Evolutionary conservation across 768 basidiomycete species (phyloP), one percentile per base, ranked within the genome.

Genomic region (Phanerodontia chrysosporium): DNA sequence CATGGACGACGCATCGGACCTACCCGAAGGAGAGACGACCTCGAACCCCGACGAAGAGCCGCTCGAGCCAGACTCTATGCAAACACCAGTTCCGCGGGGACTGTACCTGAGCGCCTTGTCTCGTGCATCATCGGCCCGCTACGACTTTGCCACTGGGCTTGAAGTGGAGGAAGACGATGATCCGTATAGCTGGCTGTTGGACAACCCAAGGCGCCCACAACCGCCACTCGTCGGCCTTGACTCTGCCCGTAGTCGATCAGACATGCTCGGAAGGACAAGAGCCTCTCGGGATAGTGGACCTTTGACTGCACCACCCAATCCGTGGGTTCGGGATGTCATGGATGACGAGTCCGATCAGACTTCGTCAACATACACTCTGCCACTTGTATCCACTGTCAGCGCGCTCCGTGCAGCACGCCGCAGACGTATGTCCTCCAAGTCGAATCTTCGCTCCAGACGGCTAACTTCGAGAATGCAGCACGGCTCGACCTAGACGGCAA

Each of bases 401-500:
- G 14, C 49, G 21, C 27, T 28, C 54, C 12, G 45, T 42, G 39
- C 39, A 18, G 39, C 39, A 27, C 36, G 61, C 2, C 59, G 63
- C 14, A 45, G 66, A 39, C 65, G 68, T 55, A 18, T 2, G 44
- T 25, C 5, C n/a, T 16, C 35, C 44, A 13, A 5, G 28, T n/a
- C 30, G 29, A 12, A 48, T 24, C 35, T 53, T 22, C n/a, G n/a
- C n/a, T n/a, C n/a, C n/a, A n/a, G n/a, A n/a, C n/a, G n/a, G 22
- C 12, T 25, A 45, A 22, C n/a, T 25, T 22, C 12, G 18, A 18
- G 8, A 18, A 12, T 4, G 16, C 61, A 79, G 76, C 74, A 13
- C 70, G 71, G 35, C 63, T 78, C 2, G 70, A 76, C 61, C 71
- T 78, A 1, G 83, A 87, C 65, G 86, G 87, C 0, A 81, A 87